Base-by-base conservation (phyloP, 106 monocot species). In the Apostasia ramifera region DNA sequence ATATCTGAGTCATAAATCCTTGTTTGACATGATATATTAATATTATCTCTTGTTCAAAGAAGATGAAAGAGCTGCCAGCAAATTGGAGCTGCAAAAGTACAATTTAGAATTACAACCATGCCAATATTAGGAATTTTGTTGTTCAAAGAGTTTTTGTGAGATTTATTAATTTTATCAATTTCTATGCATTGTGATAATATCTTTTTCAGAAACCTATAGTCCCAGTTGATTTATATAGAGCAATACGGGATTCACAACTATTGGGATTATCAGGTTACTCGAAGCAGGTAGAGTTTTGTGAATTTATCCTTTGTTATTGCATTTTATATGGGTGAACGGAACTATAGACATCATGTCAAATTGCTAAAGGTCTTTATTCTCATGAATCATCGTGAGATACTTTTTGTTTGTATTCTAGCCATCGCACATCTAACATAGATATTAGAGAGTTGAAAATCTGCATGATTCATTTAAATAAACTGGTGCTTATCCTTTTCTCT, bases 261-360 rank as follows among this genome's bases (percentile, higher is more conserved):
- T 63, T 86, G 58, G 95, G 95, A 77, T 68, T 97, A 73, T 92
- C 92, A 54, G 95, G 95, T 69, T 97, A 82, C 84, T 83, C 95
- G 39, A 92, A 83, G 57, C 74, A 79, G 82, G 95, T 97, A 80
- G 14, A 55, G 9, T 15, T 73, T 6, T 49, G 5, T 62, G 52
- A 53, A 10, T 39, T 41, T 50, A 5, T 8, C 50, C 1, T 13
- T 26, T 66, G 37, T 6, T 48, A 47, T 3, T 47, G 40, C 6
- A 6, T 15, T 50, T 1, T 14, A 7, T 15, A 6, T 66, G 6
- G 66, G 6, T 6, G 14, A n/a, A 66, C 43, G 7, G 0, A 52
- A 37, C 13, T 44, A 5, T 44, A 12, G 41, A 10, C 8, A 63
- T n/a, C 8, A 44, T 63, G 43, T 11, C 63, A 52, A 4, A 6